Evolutionary conservation across 345 rosid genomes (phyloP), one percentile per base, ranked within the genome.

Genomic region (Clarkia xantiana): DNA sequence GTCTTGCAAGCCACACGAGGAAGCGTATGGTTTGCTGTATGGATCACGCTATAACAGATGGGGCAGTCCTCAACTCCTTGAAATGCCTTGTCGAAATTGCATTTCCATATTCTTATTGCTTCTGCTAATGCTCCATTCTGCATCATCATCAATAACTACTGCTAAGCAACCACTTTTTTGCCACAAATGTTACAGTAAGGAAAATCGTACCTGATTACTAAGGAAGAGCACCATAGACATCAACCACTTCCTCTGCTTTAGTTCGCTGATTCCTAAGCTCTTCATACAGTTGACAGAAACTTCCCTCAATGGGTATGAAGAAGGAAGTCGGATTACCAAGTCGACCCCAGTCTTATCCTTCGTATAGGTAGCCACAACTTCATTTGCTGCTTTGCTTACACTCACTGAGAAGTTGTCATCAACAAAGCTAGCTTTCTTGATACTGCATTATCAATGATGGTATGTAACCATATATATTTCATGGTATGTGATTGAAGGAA

Each of bases 11-110:
- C 93, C 59, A 83, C 84, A 49, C 93, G 91, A 53, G 98, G 96
- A 55, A 83, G 89, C 76, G 83, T 78, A 65, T 83, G 96, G 64
- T 86, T 81, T 19, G 59, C 66, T 14, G 93, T 83, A 70, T 90
- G 98, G 53, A 90, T 86, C 59, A 90, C 94, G 65, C 96, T 90
- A 75, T 90, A 90, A 64, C 98, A 90, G 50, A 90, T 90, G 9
- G 96, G 98, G 57, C 98, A 90, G 74, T 90, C 98, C 62, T 90
- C 98, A 40, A 90, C 77, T 53, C 98, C 98, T 76, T 86, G 82
- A 59, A 90, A 90, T 66, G 83, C 96, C 74, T 86, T 86, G 75
- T 90, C 98, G 1, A 85, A 77, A 66, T 90, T 90, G 54, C 65
- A 74, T 68, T 90, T 90, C 98, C 98, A 90, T 70, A 74, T 80